A percentile compares a stretch with the other conserved stretches of the same genome.
These are phyloP conservation scores for Lepiota venenata DNA, from an alignment of 768 basidiomycete genomes.

Conservation along the genomic window DNA sequence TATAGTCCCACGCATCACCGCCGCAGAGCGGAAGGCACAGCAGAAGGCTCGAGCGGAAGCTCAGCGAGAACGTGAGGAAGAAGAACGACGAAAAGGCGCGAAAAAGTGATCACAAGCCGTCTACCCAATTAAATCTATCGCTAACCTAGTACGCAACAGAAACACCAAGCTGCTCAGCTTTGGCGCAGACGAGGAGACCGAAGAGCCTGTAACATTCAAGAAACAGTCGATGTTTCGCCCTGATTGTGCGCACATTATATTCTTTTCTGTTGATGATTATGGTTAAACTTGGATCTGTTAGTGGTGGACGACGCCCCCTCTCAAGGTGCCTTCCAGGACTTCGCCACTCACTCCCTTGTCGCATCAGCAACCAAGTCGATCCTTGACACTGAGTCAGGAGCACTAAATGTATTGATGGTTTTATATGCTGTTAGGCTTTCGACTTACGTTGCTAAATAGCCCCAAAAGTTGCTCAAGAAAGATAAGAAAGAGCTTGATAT, in stretches of 20 bases:
- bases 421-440: conserved; percentile 4
- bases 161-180: conserved; percentile 91
- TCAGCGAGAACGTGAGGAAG: conserved; percentile 77
- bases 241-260: conserved; percentile 59
- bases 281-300: conserved; percentile 13
- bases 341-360: conserved; percentile 27
- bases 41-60: conserved; percentile 75
- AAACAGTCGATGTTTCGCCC: conserved; percentile 84
- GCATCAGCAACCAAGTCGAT: conserved; percentile 13
- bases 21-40: conserved; percentile 85
- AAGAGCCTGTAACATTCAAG: conserved; percentile 50
- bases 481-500: conserved; percentile 47
- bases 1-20: conserved; percentile 94
- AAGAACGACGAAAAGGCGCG: conserved; percentile 64
- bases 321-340: conserved; percentile 33
- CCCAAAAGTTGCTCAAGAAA: conserved; percentile 35
- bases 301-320: conserved; percentile 36
- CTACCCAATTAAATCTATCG: not conserved
- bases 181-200: conserved; percentile 64
- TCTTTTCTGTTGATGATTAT: not conserved
- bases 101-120: conserved; percentile 67
- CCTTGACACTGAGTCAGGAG: conserved; percentile 3
- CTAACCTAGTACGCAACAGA: conserved; percentile 36
- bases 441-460: conserved; percentile 4
- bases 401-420: conserved; percentile 14